Percentiles rank a stretch among this genome's conserved stretches.
phyloP scores from a whole-genome alignment of 768 basidiomycete species.

The Amanita pseudoporphyria region DNA sequence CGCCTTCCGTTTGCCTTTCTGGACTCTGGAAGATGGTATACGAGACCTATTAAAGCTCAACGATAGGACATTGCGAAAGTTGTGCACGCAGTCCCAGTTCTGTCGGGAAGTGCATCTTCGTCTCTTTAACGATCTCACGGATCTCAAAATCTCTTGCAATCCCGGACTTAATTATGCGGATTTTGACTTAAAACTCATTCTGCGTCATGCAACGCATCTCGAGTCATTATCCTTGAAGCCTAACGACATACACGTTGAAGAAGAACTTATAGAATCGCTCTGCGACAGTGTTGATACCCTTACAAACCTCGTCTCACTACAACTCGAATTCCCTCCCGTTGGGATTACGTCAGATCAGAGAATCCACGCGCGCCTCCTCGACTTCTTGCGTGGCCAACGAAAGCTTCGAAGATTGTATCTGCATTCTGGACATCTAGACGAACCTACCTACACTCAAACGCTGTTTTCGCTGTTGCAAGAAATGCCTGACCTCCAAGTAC shows the following conservation, averaged over 20 bases:
- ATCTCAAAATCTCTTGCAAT: background rate
- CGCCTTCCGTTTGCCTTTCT: background rate
- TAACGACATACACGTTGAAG: background rate
- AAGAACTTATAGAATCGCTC: background rate
- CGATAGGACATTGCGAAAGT: background rate
- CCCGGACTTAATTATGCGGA: background rate
- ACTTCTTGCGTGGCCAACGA: background rate
- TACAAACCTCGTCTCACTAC: background rate
- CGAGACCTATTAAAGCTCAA: background rate
- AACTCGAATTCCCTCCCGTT: too few relatives aligned
- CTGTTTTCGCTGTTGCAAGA: background rate
- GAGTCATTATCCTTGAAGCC: background rate
- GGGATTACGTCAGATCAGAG: too few relatives aligned
- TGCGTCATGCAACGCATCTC: background rate
- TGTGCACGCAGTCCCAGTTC: background rate
- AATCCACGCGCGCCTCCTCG: background rate
- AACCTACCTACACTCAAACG: background rate
- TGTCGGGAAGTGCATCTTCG: background rate
- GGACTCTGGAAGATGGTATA: background rate
- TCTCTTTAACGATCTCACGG: background rate
- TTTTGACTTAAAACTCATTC: background rate
- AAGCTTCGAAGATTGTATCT: background rate
- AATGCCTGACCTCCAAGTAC: background rate
- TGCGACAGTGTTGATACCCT: background rate
- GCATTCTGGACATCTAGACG: background rate